These are phyloP conservation scores for Neobulgaria alba DNA, from an alignment of 2,329 filamentous ascomycete species.

Conservation along the genomic window DNA sequence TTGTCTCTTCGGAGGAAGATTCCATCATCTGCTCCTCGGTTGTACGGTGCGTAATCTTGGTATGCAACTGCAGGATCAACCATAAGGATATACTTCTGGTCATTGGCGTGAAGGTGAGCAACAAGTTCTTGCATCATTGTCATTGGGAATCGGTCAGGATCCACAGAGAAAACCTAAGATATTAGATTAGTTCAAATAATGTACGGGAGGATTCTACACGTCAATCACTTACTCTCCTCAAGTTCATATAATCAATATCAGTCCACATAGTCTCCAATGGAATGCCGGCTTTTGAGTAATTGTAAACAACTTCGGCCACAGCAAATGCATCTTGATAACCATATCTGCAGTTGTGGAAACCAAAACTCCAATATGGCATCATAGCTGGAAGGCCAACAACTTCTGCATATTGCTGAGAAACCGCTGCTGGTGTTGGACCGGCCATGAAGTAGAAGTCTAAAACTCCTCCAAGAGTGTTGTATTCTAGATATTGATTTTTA, in stretches of 20 bases:
- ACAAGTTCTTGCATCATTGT: slow-evolving; percentile 56
- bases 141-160: slow-evolving; percentile 55
- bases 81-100: slow-evolving; percentile 70
- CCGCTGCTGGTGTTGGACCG: slow-evolving; percentile 48
- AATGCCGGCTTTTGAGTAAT: slow-evolving; percentile 56
- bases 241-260: slow-evolving; percentile 53
- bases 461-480: slow-evolving; percentile 69
- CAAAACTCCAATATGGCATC: slow-evolving; percentile 57
- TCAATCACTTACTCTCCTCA: slow-evolving; percentile 32
- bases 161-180: slow-evolving; percentile 48
- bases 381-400: slow-evolving; percentile 49
- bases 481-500: slow-evolving; percentile 59
- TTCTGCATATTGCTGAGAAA: slow-evolving; percentile 50
- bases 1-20: slow-evolving; percentile 44
- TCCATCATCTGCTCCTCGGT: slow-evolving; percentile 40
- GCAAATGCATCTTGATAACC: slow-evolving; percentile 55
- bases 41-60: slow-evolving; percentile 42
- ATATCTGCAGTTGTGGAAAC: slow-evolving; percentile 56
- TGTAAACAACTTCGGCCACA: slow-evolving; percentile 58
- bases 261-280: slow-evolving; percentile 65
- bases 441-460: slow-evolving; percentile 63
- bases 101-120: slow-evolving; percentile 53
- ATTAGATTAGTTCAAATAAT: background rate
- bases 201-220: too few species aligned
- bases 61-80: slow-evolving; percentile 60